Base-by-base conservation (phyloP, 1,139 yeast genomes). In the Yamadazyma blattariae region DNA sequence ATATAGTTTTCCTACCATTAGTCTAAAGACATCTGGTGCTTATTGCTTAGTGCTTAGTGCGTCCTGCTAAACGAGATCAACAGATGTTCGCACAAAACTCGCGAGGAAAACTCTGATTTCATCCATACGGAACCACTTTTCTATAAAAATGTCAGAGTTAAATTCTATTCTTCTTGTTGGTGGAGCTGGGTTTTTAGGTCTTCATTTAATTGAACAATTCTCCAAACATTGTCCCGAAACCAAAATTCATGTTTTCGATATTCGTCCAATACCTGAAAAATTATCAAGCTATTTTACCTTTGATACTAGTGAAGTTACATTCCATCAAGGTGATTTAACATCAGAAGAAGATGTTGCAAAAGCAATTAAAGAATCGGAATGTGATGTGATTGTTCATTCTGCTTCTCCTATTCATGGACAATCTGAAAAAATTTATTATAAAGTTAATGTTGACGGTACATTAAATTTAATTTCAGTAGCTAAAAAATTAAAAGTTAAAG, bases 381-480 rank as follows among this genome's bases (percentile, higher is more conserved):
- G 95, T 40, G 76, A 79, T 32, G 92, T 88, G 0, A 77, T 94
- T 29, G 96, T 94, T 4, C 98, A 94, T 57, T 86, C 96, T 2
- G 98, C 97, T 2, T 90, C 97, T 5, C 99, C 99, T 8, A 75
- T 90, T 56, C 97, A 89, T 56, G 97, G 97, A 2, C 71, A 84
- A 48, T 77, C 80, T 20, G 84, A 84, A 45, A 81, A 76, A 25
- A 75, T 92, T 31, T 92, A 92, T 59, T 83, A 82, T 48, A 85
- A 85, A 53, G 98, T 94, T 35, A 94, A 94, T 52, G 94, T 94
- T 20, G 76, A 78, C 34, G 99, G 99, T 27, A 94, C 98, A 2
- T 65, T 71, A 38, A 86, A 83, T 46, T 73, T 92, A 26, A 64
- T 92, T 30, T 66, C 75, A 28, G 85, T 83, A 28, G 80, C 90